Conservation (phyloP, 2,329 filamentous ascomycete genomes). For the Dactylella cylindrospora region DNA sequence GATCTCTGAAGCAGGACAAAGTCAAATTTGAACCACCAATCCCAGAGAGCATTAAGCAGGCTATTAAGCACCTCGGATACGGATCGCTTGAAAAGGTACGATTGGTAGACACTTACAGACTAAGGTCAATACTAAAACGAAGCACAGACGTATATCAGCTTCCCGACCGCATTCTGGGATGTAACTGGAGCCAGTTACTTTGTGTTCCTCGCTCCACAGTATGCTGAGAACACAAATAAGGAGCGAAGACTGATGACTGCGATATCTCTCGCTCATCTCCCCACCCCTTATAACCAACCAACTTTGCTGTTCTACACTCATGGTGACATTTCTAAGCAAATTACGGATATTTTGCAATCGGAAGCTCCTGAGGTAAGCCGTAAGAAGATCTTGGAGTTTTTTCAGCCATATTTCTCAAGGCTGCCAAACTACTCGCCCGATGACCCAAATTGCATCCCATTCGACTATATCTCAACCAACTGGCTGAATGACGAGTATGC, state of each 20-base stretch:
- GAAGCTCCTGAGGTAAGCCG: conserved; percentile 53
- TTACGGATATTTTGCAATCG: conserved; percentile 54
- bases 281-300: conserved; percentile 64
- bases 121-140: conserved; percentile 9
- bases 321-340: conserved; percentile 62
- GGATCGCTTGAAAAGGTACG: conserved; percentile 70
- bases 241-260: conserved; percentile 72
- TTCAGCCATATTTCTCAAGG: conserved; percentile 74
- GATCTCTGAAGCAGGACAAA: conserved; percentile 66
- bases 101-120: conserved; percentile 53
- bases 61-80: conserved; percentile 67
- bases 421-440: conserved; percentile 66
- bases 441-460: conserved; percentile 63
- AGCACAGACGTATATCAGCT: conserved; percentile 62
- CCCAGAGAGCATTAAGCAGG: conserved; percentile 60
- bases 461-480: conserved; percentile 66
- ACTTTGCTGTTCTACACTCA: conserved; percentile 83
- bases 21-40: conserved; percentile 64
- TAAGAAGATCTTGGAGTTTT: conserved; percentile 61
- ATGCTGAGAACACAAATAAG: conserved; percentile 65
- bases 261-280: conserved; percentile 72
- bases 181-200: conserved; percentile 64
- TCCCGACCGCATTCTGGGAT: conserved; percentile 75
- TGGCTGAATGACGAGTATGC: conserved; percentile 80
- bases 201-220: conserved; percentile 72